Percentiles rank a stretch among this genome's conserved stretches.
Evolutionary conservation across 331 rosid species (phyloP).

Genomic region (Saraca asoca): DNA sequence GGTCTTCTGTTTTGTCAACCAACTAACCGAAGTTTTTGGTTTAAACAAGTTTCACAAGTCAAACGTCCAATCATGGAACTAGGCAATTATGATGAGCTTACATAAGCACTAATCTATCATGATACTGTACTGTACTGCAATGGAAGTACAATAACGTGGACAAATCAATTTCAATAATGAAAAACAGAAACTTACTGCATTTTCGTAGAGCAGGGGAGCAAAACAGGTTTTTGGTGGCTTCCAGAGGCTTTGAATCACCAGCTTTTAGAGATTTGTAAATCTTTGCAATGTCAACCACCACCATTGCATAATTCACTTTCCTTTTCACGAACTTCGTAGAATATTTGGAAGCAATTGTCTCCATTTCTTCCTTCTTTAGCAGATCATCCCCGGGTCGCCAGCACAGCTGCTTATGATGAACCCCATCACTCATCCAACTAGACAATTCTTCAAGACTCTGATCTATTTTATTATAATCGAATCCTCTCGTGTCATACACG

Average conservation of each 20-base stretch:
- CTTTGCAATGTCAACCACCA: conserved; percentile 47
- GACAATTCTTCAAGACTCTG: conserved; percentile 38
- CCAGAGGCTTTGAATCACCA: conserved; percentile 39
- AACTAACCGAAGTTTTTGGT: too few relatives aligned
- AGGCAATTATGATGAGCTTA: too few relatives aligned
- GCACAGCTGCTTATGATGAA: conserved; percentile 50
- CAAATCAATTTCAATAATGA: too few relatives aligned
- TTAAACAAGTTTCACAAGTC: too few relatives aligned
- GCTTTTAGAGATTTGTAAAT: conserved; percentile 41
- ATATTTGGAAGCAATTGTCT: conserved; percentile 12
- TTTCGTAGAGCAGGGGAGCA: conserved; percentile 33
- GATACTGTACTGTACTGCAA: too few relatives aligned
- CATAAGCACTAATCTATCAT: too few relatives aligned
- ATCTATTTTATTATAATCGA: conserved; percentile 21
- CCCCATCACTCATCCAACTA: conserved; percentile 44
- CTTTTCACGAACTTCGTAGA: conserved; percentile 41
- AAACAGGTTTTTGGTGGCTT: conserved; percentile 43
- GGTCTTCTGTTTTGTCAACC: too few relatives aligned
- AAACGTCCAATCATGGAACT: too few relatives aligned
- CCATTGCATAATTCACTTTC: conserved; percentile 46
- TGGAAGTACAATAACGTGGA: too few relatives aligned
- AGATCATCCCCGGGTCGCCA: conserved; percentile 26
- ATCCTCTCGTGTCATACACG: conserved; percentile 49
- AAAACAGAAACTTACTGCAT: conserved; percentile 32
- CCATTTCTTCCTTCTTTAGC: conserved; percentile 9